Percentiles rank a stretch among this genome's conserved stretches.
Evolutionary conservation across 176 grass and related monocot genomes (phyloP).

Genomic region (Microstegium vimineum): DNA sequence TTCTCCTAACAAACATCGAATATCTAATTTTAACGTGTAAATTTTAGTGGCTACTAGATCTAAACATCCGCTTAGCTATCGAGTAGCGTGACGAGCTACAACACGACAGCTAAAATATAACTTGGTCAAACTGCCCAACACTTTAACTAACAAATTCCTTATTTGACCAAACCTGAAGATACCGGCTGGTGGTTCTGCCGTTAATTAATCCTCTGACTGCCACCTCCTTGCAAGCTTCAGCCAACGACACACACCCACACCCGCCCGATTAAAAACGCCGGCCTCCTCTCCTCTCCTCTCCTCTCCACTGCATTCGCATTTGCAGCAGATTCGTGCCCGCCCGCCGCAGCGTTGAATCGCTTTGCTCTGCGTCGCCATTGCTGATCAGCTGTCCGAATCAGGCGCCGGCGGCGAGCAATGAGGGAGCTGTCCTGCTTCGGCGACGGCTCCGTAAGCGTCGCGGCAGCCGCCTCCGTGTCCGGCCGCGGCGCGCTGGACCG

Average conservation of each 20-base stretch:
- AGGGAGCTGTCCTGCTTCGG: slow-evolving; percentile 82
- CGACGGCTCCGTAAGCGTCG: slow-evolving; percentile 49
- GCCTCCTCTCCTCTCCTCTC: no score
- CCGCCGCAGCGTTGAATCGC: not conserved
- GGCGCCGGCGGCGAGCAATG: slow-evolving; percentile 40
- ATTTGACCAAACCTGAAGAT: slow-evolving; percentile 6
- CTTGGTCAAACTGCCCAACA: not conserved
- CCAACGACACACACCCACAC: not conserved
- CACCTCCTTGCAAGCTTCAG: slow-evolving; percentile 4
- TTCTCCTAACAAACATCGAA: no score
- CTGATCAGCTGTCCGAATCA: no score
- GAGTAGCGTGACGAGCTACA: not conserved
- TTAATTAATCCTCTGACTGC: not conserved
- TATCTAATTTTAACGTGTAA: no score
- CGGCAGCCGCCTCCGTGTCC: slow-evolving; percentile 17
- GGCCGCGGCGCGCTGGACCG: slow-evolving; percentile 45
- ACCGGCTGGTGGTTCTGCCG: not conserved
- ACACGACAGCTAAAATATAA: not conserved
- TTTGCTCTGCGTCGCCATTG: not conserved
- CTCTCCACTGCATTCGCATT: not conserved
- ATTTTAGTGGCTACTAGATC: no score
- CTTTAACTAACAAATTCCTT: not conserved
- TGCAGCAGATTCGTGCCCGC: not conserved
- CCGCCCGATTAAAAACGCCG: not conserved
- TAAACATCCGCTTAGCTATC: no score